phyloP scores from a whole-genome alignment of 108 stramenopile genomes.

The Conticribra guillardii region DNA sequence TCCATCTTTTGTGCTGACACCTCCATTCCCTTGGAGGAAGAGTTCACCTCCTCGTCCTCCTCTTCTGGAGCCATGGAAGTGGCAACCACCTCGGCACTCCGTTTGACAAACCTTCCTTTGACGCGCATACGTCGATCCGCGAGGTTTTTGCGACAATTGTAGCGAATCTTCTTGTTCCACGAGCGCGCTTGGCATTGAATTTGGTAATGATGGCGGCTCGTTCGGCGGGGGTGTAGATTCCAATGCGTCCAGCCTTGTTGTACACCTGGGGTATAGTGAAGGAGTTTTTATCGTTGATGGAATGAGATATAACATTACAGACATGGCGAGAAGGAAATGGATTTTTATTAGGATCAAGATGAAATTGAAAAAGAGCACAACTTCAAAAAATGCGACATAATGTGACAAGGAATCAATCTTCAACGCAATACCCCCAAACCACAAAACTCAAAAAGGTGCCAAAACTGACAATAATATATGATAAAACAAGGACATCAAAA shows the following conservation, averaged over 20 bases:
- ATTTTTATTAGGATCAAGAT: no score
- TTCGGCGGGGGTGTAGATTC: constrained; percentile 95
- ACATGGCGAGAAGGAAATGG: no score
- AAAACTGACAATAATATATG: neutral
- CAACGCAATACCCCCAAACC: no score
- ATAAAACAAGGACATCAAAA: neutral
- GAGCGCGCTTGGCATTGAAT: constrained; percentile 87
- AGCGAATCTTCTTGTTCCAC: constrained; percentile 99
- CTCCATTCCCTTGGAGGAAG: constrained; percentile 27
- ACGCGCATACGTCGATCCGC: constrained; percentile 95
- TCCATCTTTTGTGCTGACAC: constrained; percentile 14
- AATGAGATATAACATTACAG: no score
- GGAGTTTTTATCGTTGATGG: no score
- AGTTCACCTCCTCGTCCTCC: no score
- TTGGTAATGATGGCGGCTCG: constrained; percentile 91
- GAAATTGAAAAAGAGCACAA: no score
- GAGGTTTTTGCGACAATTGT: constrained; percentile 96
- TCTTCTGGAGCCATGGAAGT: no score
- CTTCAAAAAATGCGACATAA: neutral
- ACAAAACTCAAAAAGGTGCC: neutral
- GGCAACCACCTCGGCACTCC: constrained; percentile 56
- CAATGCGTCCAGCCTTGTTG: constrained; percentile 96
- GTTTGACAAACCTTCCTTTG: constrained; percentile 98
- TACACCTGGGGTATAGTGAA: no score
- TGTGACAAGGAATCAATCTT: neutral